These are phyloP conservation scores for Podospora pseudoanserina DNA, from an alignment of 495 filamentous ascomycete species.

Conservation along the genomic window DNA sequence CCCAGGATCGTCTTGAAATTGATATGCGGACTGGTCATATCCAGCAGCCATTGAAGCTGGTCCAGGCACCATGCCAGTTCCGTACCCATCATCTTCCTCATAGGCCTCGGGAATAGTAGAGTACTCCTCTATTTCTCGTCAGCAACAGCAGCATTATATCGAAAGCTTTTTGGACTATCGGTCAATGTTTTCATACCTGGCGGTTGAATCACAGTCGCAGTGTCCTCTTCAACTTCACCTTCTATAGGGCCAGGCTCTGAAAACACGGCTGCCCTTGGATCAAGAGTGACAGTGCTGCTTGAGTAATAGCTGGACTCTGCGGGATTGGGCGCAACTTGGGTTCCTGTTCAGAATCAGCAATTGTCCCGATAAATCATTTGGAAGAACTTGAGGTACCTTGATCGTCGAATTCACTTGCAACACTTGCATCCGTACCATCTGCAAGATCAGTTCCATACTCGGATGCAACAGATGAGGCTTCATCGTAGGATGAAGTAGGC, in stretches of 20 bases:
- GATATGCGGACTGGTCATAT: conserved; percentile 4
- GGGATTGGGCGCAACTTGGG: background rate
- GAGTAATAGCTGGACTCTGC: background rate
- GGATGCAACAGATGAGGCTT: background rate
- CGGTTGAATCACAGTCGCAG: background rate
- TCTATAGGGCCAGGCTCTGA: background rate
- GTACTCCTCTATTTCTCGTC: background rate
- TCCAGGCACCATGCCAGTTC: background rate
- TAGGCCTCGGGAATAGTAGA: background rate
- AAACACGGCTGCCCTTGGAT: background rate
- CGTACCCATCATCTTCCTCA: background rate
- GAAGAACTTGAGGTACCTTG: background rate
- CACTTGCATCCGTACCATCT: background rate
- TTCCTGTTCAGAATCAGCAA: background rate
- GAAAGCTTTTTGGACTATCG: background rate
- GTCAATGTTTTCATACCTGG: background rate
- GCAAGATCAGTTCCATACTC: background rate
- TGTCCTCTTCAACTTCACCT: background rate
- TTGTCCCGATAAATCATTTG: background rate
- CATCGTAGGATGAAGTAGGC: background rate
- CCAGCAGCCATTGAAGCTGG: background rate
- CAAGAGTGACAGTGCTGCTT: background rate
- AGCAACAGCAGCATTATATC: background rate
- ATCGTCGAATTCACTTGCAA: background rate
- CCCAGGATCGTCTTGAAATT: conserved; percentile 10